Evolutionary conservation across 345 rosid species (phyloP), one percentile per base, ranked within the genome.

Genomic region (Arabidopsis arenosa): DNA sequence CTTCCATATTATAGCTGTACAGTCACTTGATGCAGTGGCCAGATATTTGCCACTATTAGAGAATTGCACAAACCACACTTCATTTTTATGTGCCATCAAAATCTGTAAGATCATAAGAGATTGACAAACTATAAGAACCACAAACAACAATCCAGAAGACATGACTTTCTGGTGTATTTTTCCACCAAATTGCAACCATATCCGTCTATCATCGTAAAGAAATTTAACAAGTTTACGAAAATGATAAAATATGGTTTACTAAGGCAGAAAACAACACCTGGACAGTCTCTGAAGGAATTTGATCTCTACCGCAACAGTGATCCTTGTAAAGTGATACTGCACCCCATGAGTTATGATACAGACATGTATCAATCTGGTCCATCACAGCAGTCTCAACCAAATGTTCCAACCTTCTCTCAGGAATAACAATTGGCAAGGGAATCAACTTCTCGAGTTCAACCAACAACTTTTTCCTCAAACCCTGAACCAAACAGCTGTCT

Each of bases 1-100:
- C 98, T 88, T 79, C 98, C 97, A 94, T 81, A 90, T 90, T 53
- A 91, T 88, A 80, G 98, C 92, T 59, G 89, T 90, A 80, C 95
- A 90, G 80, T 94, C 98, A 63, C 96, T 84, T 61, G 97, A 91
- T 33, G 97, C 90, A 72, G 96, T 91, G 40, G 97, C 97, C 72
- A 94, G 77, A 83, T 85, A 88, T 74, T 91, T 84, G 49, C 97
- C 97, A 55, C 74, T 84, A 59, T 85, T 85, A 28, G 97, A 94
- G 76, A 94, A 94, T 69, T 94, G 97, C 39, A 94, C 90, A 72
- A 90, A 91, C 96, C 96, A 91, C 47, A 94, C 98, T 83, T 91
- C 96, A 84, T 94, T 85, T 63, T 83, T 84, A 80, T 94, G 96
- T 23, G 83, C 92, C 54, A 84, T 81, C 86, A 93, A 84, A 74